Evolutionary conservation across 805 yeast genomes (phyloP).

Genomic region (Metschnikowia peoriensis): DNA sequence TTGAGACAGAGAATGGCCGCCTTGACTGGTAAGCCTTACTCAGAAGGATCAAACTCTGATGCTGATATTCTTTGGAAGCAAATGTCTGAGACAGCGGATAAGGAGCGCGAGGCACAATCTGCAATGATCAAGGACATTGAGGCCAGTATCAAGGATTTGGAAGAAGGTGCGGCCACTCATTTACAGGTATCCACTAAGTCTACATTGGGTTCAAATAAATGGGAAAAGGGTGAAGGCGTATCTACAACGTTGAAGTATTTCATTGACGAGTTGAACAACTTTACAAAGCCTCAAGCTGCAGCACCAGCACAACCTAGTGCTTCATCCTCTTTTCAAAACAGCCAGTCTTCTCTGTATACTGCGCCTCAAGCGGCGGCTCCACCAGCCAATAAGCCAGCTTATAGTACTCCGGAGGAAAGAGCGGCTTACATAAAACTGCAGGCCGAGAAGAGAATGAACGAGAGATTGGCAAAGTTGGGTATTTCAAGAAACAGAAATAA

Average conservation of each 20-base stretch:
- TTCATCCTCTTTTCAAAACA: not conserved
- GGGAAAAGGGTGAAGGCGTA: constrained; percentile 82
- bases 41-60: constrained; percentile 47
- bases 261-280: constrained; percentile 49
- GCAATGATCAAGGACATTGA: constrained; percentile 69
- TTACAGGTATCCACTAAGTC: constrained; percentile 43
- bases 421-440: constrained; percentile 82
- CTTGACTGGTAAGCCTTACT: constrained; percentile 71
- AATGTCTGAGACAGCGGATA: constrained; percentile 49
- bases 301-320: not conserved
- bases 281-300: constrained; percentile 4
- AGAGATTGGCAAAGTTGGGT: constrained; percentile 78
- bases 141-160: constrained; percentile 62
- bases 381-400: constrained; percentile 22
- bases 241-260: constrained; percentile 60
- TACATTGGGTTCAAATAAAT: constrained; percentile 58
- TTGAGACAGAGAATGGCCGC: constrained; percentile 89
- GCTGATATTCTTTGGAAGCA: constrained; percentile 54
- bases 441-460: constrained; percentile 73
- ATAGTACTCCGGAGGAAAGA: constrained; percentile 60
- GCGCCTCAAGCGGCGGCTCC: constrained; percentile 12
- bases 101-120: constrained; percentile 55
- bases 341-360: not conserved
- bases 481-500: constrained; percentile 42
- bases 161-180: constrained; percentile 44